Evolutionary conservation across 495 filamentous ascomycete species (phyloP).

Genomic region (Hypomontagnella submonticulosa): DNA sequence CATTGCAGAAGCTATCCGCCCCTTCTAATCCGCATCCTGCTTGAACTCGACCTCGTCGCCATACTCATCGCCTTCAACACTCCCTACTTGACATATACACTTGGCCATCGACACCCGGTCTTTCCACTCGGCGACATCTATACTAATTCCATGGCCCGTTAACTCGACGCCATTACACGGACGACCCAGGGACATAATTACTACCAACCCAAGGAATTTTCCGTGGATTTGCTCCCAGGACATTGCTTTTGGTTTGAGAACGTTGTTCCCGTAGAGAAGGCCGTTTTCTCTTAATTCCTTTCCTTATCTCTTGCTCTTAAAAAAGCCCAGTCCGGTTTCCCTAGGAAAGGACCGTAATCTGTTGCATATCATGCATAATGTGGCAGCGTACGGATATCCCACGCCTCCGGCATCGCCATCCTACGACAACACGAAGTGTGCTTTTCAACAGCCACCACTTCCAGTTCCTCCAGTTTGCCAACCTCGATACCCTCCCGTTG

Average conservation of each 20-base stretch:
- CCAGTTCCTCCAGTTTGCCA: conserved; percentile 43
- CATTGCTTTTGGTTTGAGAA: conserved; percentile 41
- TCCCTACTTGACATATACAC: conserved; percentile 13
- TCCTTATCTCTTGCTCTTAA: conserved; percentile 37
- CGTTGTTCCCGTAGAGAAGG: conserved; percentile 43
- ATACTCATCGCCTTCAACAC: conserved; percentile 34
- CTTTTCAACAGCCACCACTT: conserved; percentile 53
- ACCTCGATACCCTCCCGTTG: conserved; percentile 54
- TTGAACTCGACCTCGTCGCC: conserved; percentile 38
- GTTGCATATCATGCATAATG: conserved; percentile 64
- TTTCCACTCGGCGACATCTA: conserved; percentile 29
- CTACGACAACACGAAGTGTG: conserved; percentile 57
- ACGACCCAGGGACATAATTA: conserved; percentile 42
- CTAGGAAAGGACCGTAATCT: conserved; percentile 47
- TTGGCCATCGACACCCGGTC: conserved; percentile 26
- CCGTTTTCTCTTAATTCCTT: conserved; percentile 47
- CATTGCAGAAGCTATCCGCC: conserved; percentile 32
- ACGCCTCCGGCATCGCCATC: conserved; percentile 63
- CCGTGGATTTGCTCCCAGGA: conserved; percentile 45
- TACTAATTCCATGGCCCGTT: conserved; percentile 42
- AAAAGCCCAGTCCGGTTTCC: conserved; percentile 33
- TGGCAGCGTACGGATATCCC: conserved; percentile 63
- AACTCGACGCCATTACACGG: conserved; percentile 41
- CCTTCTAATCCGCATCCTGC: conserved; percentile 4
- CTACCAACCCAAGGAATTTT: conserved; percentile 45